Evolutionary conservation across 2,329 filamentous ascomycete species (phyloP).

Genomic region (Colletotrichum eremochloae): DNA sequence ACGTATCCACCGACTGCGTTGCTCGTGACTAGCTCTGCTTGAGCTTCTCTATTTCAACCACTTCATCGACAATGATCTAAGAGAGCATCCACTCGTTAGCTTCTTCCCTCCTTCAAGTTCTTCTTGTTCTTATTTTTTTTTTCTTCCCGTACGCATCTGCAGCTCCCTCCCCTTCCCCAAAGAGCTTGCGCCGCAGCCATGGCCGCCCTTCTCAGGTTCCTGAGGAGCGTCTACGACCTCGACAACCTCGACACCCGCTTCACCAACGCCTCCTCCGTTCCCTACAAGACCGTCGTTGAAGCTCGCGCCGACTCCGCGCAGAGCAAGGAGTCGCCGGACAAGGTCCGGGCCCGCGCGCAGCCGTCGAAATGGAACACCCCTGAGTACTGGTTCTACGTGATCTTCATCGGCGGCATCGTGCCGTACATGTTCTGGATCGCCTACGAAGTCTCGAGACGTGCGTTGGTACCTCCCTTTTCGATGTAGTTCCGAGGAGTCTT

Average conservation of each 20-base stretch:
- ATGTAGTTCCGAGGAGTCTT: not conserved
- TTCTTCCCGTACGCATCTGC: conserved; percentile 13
- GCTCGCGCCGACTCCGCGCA: conserved; percentile 54
- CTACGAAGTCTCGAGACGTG: conserved; percentile 87
- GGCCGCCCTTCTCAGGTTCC: conserved; percentile 56
- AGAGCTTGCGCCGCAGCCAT: conserved; percentile 49
- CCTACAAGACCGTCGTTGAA: conserved; percentile 72
- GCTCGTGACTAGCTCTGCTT: not conserved
- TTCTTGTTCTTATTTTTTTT: no score
- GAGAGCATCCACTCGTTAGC: conserved; percentile 1
- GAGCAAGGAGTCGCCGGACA: conserved; percentile 57
- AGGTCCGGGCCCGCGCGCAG: conserved; percentile 60
- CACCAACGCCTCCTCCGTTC: conserved; percentile 76
- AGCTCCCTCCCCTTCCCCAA: not conserved
- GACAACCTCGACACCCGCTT: conserved; percentile 74
- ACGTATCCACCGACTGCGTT: not conserved
- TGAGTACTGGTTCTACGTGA: conserved; percentile 88
- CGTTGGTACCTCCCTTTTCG: conserved; percentile 45
- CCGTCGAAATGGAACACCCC: conserved; percentile 86
- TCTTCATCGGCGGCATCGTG: conserved; percentile 74
- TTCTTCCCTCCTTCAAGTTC: not conserved
- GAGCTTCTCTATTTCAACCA: conserved; percentile 4
- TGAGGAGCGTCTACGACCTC: conserved; percentile 71
- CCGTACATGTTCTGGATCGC: conserved; percentile 94
- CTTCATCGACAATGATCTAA: conserved; percentile 23